Base-by-base conservation (phyloP, 2,329 filamentous ascomycete species). In the Leptographium galeiforme region DNA sequence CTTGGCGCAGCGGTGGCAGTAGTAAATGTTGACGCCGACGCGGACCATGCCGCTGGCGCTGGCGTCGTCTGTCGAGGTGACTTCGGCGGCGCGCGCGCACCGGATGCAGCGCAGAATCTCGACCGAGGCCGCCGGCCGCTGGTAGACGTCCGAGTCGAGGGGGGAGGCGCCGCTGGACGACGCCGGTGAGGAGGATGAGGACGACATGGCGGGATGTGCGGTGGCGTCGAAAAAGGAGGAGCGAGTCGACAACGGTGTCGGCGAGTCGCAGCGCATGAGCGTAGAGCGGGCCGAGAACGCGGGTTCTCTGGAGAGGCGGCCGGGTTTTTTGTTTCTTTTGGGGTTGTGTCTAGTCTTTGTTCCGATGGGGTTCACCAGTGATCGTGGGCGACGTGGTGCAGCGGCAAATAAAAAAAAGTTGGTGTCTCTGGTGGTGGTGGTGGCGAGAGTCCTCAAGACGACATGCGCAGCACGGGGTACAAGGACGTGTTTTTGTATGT, bases 11-110 rank as follows among this genome's bases (percentile, higher is more conserved):
- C 78, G 73, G 55, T 76, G 72, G 67, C 81, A 84, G 67, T 84
- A 84, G 69, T 83, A 83, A 56, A 83, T 75, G 65, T 81, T 81
- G 64, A 78, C 76, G 2, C 79, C 78, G 57, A 84, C 79, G 61
- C 76, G 74, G 14, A 84, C 75, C 80, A 84, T 84, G 57, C 79
- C 80, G 55, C 70, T 76, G 45, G 76, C 70, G 58, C 68, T 70
- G 50, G 74, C 70, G 64, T 82, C 78, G 64, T 82, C 79, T 36
- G 77, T 80, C 10, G 76, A 74, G 8, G 79, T 81, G 33, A 76
- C 73, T 69, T 84, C 80, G 53, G 78, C 78, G 53, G 75, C 72
- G 55, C 75, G 74, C 44, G 77, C 74, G 63, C 78, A 82, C 55
- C 81, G 76, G 63, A 82, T 75, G 69, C 80, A 84, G 60, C 80